These are phyloP conservation scores for Corylus avellana DNA, from an alignment of 306 rosid species.

Conservation along the genomic window DNA sequence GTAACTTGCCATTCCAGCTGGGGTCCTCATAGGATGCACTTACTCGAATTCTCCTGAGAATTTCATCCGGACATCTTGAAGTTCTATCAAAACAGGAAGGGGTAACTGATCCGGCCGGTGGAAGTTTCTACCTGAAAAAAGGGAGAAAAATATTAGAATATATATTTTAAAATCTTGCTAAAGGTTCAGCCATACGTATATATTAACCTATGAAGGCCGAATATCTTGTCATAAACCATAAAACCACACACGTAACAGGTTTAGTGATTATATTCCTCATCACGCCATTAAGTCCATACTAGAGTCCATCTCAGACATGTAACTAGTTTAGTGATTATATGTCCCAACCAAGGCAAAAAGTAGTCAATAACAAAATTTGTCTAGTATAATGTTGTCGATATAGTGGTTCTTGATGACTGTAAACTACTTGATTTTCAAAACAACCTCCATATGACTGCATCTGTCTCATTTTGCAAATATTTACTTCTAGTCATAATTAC, in stretches of 20 bases:
- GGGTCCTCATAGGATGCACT: conserved; percentile 59
- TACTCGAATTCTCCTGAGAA: conserved; percentile 78
- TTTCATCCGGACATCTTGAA: conserved; percentile 83
- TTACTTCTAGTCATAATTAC: background rate
- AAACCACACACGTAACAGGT: background rate
- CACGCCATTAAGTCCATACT: background rate
- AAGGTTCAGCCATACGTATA: conserved; percentile 13
- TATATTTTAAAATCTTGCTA: conserved; percentile 7
- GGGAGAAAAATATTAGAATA: conserved; percentile 15
- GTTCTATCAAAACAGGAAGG: conserved; percentile 69
- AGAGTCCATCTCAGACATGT: background rate
- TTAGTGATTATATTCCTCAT: background rate
- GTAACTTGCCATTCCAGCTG: conserved; percentile 60
- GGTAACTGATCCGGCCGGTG: conserved; percentile 62
- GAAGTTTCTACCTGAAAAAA: conserved; percentile 63
- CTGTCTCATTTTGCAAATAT: background rate
- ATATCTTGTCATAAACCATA: conserved; percentile 13
- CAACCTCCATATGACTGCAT: background rate
- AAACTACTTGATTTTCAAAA: background rate
- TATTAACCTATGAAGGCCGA: background rate
- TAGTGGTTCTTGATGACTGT: background rate
- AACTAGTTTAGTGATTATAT: background rate
- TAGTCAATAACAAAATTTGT: background rate
- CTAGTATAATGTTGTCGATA: background rate
- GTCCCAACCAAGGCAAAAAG: background rate